Evolutionary conservation across 2,329 filamentous ascomycete species (phyloP).

Genomic region (Diaporthe sp.): DNA sequence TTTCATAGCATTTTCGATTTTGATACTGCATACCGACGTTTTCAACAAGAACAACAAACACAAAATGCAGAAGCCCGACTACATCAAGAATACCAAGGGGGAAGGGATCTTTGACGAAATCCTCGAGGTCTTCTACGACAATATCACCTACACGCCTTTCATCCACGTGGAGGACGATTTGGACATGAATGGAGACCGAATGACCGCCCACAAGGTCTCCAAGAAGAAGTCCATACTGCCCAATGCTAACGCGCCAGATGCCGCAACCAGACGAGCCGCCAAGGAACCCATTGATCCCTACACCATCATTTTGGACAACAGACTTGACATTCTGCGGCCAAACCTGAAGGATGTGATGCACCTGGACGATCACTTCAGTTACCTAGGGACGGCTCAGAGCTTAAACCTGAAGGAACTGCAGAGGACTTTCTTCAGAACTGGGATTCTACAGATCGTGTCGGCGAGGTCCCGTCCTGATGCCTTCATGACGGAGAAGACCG

Average conservation of each 20-base stretch:
- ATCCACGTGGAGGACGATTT: conserved; percentile 96
- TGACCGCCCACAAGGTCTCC: conserved; percentile 74
- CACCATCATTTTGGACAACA: conserved; percentile 90
- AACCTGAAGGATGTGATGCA: conserved; percentile 93
- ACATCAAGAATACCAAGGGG: conserved; percentile 92
- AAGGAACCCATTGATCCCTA: conserved; percentile 97
- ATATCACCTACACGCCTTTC: conserved; percentile 97
- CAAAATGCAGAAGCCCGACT: conserved; percentile 97
- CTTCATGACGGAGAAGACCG: conserved; percentile 90
- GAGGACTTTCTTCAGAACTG: conserved; percentile 90
- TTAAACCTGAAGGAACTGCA: conserved; percentile 87
- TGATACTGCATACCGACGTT: conserved; percentile 97
- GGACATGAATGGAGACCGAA: conserved; percentile 81
- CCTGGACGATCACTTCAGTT: conserved; percentile 91
- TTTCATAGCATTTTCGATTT: conserved; percentile 95
- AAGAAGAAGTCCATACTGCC: conserved; percentile 79
- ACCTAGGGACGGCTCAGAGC: conserved; percentile 80
- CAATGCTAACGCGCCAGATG: conserved; percentile 69
- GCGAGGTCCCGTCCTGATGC: conserved; percentile 93
- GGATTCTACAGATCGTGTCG: conserved; percentile 94
- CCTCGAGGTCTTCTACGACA: conserved; percentile 96
- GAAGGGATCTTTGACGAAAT: conserved; percentile 96
- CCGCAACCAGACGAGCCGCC: conserved; percentile 68
- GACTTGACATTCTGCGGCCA: conserved; percentile 84
- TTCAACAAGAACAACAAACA: conserved; percentile 99